Conservation (phyloP, 306 rosid species). For the Adenanthera pavonina region DNA sequence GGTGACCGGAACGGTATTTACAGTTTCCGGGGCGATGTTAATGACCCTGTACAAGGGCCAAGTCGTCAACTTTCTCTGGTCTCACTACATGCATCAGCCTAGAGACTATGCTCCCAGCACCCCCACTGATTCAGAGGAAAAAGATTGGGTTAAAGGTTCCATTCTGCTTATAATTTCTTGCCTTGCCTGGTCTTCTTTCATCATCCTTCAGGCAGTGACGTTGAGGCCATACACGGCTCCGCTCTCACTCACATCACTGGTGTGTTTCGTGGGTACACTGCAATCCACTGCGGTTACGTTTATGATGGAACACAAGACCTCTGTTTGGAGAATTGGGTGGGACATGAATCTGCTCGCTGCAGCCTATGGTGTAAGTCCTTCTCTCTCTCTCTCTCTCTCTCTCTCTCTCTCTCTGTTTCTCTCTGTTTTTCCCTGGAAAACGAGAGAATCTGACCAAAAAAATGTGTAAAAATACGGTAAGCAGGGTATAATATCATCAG, state of each 20-base stretch:
- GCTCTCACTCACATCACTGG: slow-evolving; percentile 84
- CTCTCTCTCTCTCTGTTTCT: neutral
- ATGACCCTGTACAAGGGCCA: slow-evolving; percentile 95
- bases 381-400: neutral
- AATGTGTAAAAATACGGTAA: slow-evolving; percentile 28
- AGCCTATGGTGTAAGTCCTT: slow-evolving; percentile 75
- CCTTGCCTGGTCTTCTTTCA: slow-evolving; percentile 89
- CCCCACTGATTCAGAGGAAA: slow-evolving; percentile 44
- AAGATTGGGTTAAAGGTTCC: slow-evolving; percentile 84
- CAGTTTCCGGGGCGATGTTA: slow-evolving; percentile 90
- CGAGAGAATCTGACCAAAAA: neutral
- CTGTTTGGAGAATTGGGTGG: slow-evolving; percentile 92
- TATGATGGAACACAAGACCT: slow-evolving; percentile 65
- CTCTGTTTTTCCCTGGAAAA: neutral
- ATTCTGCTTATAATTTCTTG: slow-evolving; percentile 80
- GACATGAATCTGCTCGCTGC: slow-evolving; percentile 89
- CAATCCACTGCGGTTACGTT: slow-evolving; percentile 80
- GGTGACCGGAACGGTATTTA: slow-evolving; percentile 76
- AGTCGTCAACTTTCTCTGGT: slow-evolving; percentile 62
- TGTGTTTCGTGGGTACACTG: slow-evolving; percentile 78
- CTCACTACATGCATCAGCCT: slow-evolving; percentile 53
- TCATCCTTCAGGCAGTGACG: slow-evolving; percentile 87
- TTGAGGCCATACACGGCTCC: slow-evolving; percentile 75
- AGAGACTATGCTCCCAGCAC: slow-evolving; percentile 39
- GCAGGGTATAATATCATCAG: slow-evolving; percentile 79